Evolutionary conservation across 75 land plant species (phyloP), one percentile per base, ranked within the genome.

Genomic region (Pinus taeda): DNA sequence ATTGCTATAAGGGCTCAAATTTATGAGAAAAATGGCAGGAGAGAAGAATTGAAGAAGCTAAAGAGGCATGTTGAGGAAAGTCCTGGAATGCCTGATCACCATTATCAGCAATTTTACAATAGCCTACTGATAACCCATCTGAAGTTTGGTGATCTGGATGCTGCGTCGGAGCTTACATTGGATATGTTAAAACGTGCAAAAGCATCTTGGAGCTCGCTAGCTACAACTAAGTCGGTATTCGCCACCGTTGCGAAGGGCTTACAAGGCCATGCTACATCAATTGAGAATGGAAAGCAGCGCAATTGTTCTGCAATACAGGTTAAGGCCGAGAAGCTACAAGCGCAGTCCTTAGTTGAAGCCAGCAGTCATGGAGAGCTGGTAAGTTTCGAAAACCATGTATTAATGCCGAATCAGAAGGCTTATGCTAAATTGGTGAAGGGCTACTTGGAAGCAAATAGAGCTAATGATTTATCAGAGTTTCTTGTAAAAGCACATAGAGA

Each of bases 1-100:
- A 57, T 90, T 20, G 80, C 85, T 45, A 56, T 82, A 58, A 91
- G 89, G 87, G 88, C 83, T 26, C 82, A 80, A 57, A 81, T 88
- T 36, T 84, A 86, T 77, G 93, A 91, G 71, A 91, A 80, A 77
- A 91, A 91, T 83, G 91, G 89, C 14, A 76, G 77, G 13, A 84
- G 57, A 81, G 89, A 86, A 59, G 93, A 91, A 59, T 66, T 91
- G 1, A 88, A 66, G 60, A 88, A 89, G 69, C 84, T 89, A 37
- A 83, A 84, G 73, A 77, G 89, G 53, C 78, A 79, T 71, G 75
- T 91, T 61, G 74, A 88, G 74, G 91, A 91, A 66, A 81, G 77
- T 15, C 62, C 45, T 74, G 80, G 75, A 71, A 24, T 85, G 39
- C 71, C 65, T 71, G 87, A 84, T 75, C 42, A 59, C 55, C 83